Evolutionary conservation across 1,284 basidiomycete genomes (phyloP).

Genomic region (Serendipita sp.): DNA sequence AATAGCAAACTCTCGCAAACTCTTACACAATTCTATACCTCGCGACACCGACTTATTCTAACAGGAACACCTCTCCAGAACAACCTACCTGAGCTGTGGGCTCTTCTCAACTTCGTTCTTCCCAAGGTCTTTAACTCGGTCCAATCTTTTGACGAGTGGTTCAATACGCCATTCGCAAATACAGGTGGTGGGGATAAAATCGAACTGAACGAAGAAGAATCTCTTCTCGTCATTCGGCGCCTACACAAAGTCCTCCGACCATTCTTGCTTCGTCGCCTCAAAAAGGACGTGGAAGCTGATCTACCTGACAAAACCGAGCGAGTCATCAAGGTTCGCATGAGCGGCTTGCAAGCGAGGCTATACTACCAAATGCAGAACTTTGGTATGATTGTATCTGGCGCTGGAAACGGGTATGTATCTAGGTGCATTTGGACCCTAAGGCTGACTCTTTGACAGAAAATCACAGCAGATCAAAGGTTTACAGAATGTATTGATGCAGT

Average conservation of each 20-base stretch:
- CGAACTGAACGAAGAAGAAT: conserved; percentile 99
- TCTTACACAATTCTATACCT: conserved; percentile 84
- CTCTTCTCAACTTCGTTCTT: conserved; percentile 93
- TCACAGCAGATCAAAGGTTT: conserved; percentile 68
- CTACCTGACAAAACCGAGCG: conserved; percentile 98
- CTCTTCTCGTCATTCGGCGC: conserved; percentile 91
- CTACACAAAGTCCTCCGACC: conserved; percentile 96
- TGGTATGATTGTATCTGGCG: conserved; percentile 84
- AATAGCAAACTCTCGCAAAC: conserved; percentile 91
- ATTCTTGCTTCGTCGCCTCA: conserved; percentile 89
- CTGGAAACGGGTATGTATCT: conserved; percentile 47
- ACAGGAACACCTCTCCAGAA: conserved; percentile 98
- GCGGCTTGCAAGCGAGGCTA: conserved; percentile 82
- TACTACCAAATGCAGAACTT: conserved; percentile 98
- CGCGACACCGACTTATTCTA: conserved; percentile 87
- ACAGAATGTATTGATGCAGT: conserved; percentile 98
- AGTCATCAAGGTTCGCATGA: conserved; percentile 98
- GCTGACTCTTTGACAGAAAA: conserved; percentile 33
- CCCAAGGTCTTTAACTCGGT: conserved; percentile 99
- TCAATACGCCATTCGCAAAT: conserved; percentile 98
- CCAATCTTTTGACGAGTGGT: conserved; percentile 99
- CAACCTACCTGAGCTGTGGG: conserved; percentile 97
- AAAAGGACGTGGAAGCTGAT: conserved; percentile 98
- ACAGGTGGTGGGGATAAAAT: conserved; percentile 95
- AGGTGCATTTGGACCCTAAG: conserved; percentile 2